Percentiles rank a stretch among this genome's conserved stretches.
Conservation (phyloP, 2,329 filamentous ascomycete species). For the Cercospora janseana region DNA sequence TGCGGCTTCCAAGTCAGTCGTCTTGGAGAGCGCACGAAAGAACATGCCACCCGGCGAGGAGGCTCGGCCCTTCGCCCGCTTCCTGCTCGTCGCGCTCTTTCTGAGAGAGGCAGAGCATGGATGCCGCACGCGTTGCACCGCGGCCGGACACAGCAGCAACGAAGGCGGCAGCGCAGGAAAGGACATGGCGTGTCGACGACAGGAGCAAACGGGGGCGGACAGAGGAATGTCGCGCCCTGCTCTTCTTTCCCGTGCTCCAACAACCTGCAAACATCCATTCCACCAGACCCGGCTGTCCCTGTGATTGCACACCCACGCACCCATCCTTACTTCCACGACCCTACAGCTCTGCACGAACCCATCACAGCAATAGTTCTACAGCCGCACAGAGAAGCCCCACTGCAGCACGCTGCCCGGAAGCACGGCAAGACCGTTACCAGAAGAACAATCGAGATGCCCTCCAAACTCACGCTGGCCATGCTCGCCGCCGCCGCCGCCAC, state of each 20-base stretch:
- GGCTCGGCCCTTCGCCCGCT: too few relatives aligned
- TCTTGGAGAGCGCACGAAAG: too few relatives aligned
- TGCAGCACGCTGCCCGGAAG: not conserved
- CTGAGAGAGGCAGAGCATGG: too few relatives aligned
- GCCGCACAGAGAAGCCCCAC: not conserved
- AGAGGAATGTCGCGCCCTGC: not conserved
- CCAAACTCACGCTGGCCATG: constrained; percentile 5
- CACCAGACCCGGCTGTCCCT: not conserved
- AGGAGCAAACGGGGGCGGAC: too few relatives aligned
- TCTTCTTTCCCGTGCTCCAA: not conserved
- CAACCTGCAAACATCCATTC: not conserved
- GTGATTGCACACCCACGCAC: constrained; percentile 4
- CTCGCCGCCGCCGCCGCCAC: constrained; percentile 17
- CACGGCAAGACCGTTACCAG: not conserved
- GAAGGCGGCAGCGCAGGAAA: not conserved
- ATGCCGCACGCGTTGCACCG: constrained; percentile 1
- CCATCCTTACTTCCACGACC: not conserved
- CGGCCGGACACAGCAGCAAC: not conserved
- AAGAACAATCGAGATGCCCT: constrained; percentile 14
- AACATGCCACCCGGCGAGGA: too few relatives aligned
- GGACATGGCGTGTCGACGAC: too few relatives aligned
- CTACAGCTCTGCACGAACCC: not conserved
- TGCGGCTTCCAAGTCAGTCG: too few relatives aligned
- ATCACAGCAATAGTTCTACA: not conserved
- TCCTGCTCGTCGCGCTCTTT: too few relatives aligned